Evolutionary conservation across 2,329 filamentous ascomycete genomes (phyloP).

Genomic region (Didymella segeticola): DNA sequence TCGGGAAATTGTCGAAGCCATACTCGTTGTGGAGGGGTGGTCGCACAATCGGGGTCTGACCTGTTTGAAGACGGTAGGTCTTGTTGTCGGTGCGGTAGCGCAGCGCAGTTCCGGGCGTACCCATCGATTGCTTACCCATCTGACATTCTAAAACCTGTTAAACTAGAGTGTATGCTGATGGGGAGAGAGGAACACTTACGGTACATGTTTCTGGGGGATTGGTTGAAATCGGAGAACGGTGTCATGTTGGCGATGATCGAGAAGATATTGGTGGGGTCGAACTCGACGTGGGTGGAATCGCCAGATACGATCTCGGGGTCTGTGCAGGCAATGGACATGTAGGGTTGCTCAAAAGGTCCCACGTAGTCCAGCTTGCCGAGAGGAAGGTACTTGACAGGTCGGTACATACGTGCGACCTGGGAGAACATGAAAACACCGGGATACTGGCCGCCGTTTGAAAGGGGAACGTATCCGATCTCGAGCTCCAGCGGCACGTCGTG

Average conservation of each 20-base stretch:
- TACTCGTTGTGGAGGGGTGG: conserved; percentile 94
- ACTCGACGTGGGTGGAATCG: conserved; percentile 91
- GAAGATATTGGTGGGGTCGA: conserved; percentile 92
- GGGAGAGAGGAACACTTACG: background rate
- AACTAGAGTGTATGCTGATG: background rate
- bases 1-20: conserved; percentile 97
- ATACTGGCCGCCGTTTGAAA: conserved; percentile 90
- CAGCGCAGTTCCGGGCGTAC: conserved; percentile 86
- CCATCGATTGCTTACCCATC: conserved; percentile 96
- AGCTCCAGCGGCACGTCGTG: conserved; percentile 82
- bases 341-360: conserved; percentile 93
- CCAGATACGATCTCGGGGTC: conserved; percentile 86
- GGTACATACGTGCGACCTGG: conserved; percentile 80
- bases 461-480: conserved; percentile 90
- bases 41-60: conserved; percentile 92
- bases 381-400: conserved; percentile 90
- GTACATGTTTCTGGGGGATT: conserved; percentile 99
- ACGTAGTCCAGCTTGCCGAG: conserved; percentile 86
- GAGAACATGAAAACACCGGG: conserved; percentile 95
- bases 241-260: conserved; percentile 99
- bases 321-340: conserved; percentile 97
- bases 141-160: conserved; percentile 56
- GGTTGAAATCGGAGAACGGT: conserved; percentile 98
- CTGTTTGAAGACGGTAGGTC: conserved; percentile 90
- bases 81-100: conserved; percentile 96